Evolutionary conservation across 2,329 filamentous ascomycete genomes (phyloP), one percentile per base, ranked within the genome.

Genomic region (Camillea tinctor): DNA sequence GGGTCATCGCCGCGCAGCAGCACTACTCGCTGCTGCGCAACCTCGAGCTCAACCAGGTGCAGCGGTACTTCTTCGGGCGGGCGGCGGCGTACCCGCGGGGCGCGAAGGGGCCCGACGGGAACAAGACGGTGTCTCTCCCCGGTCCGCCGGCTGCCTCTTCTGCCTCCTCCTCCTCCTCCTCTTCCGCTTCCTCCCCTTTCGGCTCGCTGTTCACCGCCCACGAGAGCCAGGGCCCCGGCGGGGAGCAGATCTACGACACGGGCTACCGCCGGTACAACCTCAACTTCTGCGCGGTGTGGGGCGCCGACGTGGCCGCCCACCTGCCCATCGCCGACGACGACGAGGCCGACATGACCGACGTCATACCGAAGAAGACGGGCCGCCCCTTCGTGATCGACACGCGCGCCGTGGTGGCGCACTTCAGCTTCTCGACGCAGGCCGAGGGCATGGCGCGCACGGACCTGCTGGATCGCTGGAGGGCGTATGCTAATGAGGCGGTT

Each of bases 231-330:
- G 24, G 19, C 21, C 23, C n/a, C 49, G 70, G 70, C 22, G 70
- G 66, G 50, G 70, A 73, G 64, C 71, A 73, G 62, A 72, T 72
- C 30, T 82, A 80, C 73, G 77, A 81, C 58, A 81, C 82, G 52
- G 76, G 80, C 17, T 81, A 79, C 24, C 74, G 76, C 55, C 76
- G 81, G 22, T 77, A 84, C 66, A 84, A 81, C 53, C 79, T 82
- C 26, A 83, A 84, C 64, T 82, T 87, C 63, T 74, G 81, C 50
- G 81, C 80, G 50, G 77, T 86, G 54, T 78, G 80, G 74, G 81
- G 81, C n/a, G 73, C 73, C 26, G 82, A 85, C 64, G 79, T 83
- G 50, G 74, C 77, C n/a, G 70, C 72, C 36, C 77, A 81, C 58
- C 74, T 81, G 40, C 80, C 82, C 2, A 76, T 81, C 23, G 68